Base-by-base conservation (phyloP, 768 basidiomycete genomes). In the Mycena crocata region DNA sequence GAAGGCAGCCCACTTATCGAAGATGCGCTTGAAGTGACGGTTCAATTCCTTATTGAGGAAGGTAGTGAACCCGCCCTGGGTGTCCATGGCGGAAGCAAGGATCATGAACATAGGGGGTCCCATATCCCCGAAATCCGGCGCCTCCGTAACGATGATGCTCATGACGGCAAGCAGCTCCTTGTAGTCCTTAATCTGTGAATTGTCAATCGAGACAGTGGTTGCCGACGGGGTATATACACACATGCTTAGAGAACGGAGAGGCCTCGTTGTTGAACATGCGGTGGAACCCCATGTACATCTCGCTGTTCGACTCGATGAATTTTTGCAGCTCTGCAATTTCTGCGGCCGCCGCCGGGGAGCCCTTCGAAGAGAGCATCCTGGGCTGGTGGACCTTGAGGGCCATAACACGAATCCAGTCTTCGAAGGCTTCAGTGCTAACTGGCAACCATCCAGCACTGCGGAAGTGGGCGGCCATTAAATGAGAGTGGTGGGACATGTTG, bases 231-330 rank as follows among this genome's bases (percentile, higher is more conserved):
- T n/a, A n/a, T 15, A 15, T 37, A 37, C 52, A 14, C 46, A 57
- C 56, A 17, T 45, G 23, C 39, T 28, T 15, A 2, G 56, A 28
- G 14, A 57, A 24, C 5, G 44, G 44, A 14, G 32, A n/a, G 26
- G 9, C 52, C n/a, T 57, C 24, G 1, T 57, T 32, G 30, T 46
- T 26, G 44, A 57, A 57, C 56, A 57, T 57, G 15, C 35, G 42
- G 12, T 57, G 31, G 56, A 57, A 57, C 31, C 40, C 26, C 42
- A 57, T 57, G 44, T 45, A 57, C 44, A 57, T 2, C 17, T 32
- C 5, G 6, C 7, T 32, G 31, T 45, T 32, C 14, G 56, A 57
- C 42, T 57, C 31, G 42, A 57, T 57, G 56, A 57, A 45, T 24
- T 24, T 46, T 15, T 57, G 45, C 40, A 57, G 21, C 31, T 45